Evolutionary conservation across 768 basidiomycete species (phyloP), one percentile per base, ranked within the genome.

Genomic region (Boletus tomentosulus): DNA sequence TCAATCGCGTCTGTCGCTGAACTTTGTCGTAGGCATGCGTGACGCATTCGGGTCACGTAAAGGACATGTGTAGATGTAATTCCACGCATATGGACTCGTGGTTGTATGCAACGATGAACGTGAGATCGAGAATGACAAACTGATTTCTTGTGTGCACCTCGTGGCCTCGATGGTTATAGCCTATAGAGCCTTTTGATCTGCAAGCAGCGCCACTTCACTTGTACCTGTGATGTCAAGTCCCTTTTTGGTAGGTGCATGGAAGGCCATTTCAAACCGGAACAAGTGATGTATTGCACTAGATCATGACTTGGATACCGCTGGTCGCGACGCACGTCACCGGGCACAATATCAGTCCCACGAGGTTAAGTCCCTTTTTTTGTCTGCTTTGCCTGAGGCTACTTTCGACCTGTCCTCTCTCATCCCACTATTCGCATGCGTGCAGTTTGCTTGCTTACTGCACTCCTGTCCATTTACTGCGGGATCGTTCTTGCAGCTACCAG

Each of bases 401-500:
- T 3, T 33, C 10, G 10, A 31, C 19, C 13, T 38, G 33, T 56
- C 49, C 15, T 53, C 57, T 46, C 43, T 50, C 25, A 33, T 34
- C 41, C 46, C 27, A 42, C 24, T 25, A 15, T 38, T 46, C 49
- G n/a, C 8, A 56, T 64, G 65, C 46, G 28, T 33, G 22, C 47
- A 35, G 37, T 57, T 46, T 47, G 28, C 46, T 41, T 44, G 47
- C 2, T 48, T 27, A 22, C 13, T n/a, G 24, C 49, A 48, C 30
- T 63, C 54, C 12, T 63, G 28, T 54, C 57, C 55, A 28, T 66
- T 48, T 46, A 65, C 44, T 56, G 52, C 44, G 45, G 31, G 38
- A 27, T 46, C 41, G 53, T 47, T 30, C 27, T 58, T 41, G 60
- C 59, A 15, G 46, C 56, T 50, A 54, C 53, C 44, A 48, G 48